Base-by-base conservation (phyloP, 2,329 filamentous ascomycete genomes). In the Aureobasidium leucospermi region DNA sequence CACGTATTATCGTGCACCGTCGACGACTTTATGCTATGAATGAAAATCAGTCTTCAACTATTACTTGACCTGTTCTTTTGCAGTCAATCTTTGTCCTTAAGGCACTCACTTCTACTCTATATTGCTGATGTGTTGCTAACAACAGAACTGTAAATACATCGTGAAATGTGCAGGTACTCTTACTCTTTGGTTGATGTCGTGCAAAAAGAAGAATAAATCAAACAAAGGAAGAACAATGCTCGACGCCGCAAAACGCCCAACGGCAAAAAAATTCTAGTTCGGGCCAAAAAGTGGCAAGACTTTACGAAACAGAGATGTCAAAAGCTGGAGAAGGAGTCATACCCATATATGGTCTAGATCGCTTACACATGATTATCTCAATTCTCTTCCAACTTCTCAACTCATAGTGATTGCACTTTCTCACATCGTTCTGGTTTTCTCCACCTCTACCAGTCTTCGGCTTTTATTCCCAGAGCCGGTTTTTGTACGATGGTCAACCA, bases 11-110 rank as follows among this genome's bases (percentile, higher is more conserved):
- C 19, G 55, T 34, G 43, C 55, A 47, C 42, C 9, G 16, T 58
- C 55, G 32, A 58, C 55, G 55, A 58, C 55, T 43, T 58, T 41
- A 58, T 57, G 53, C 42, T 38, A 47, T 48, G 55, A 58, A 58
- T 58, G 43, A 58, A 57, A 47, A 57, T 31, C 38, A 41, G 41
- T 57, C 32, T 57, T 56, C n/a, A 45, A 45, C 15, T 43, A 31
- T 43, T n/a, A 15, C 16, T 23, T 23, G 23, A 23, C 23, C 3
- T 23, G 23, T 23, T 23, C 2, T 4, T 23, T 23, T 23, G 23
- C 23, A 19, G 19, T 19, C 19, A 19, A 19, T 19, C 19, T 19
- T 23, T 23, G 23, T 23, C 23, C 23, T 23, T 23, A 4, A 23
- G 23, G 23, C 23, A 23, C 23, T 23, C 23, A 23, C 23, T 23